These are phyloP conservation scores for Fusarium sp. DNA, from an alignment of 2,329 filamentous ascomycete species.

Conservation along the genomic window DNA sequence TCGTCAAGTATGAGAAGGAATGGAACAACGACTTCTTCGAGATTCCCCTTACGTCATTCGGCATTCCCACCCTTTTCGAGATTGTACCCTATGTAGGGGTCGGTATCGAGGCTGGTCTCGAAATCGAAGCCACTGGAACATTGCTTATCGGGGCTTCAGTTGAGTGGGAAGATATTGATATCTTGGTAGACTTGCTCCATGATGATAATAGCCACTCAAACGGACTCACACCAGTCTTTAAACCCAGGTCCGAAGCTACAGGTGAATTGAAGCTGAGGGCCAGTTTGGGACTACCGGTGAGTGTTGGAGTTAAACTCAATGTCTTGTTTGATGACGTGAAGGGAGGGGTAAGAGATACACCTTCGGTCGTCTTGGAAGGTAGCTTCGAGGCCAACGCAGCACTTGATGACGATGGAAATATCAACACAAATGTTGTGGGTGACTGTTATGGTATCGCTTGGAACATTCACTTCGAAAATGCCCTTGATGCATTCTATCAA, in stretches of 20 bases:
- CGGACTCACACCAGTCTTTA: not conserved
- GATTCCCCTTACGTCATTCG: not conserved
- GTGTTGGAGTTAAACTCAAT: not conserved
- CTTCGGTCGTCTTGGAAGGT: constrained; percentile 1
- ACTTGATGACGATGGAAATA: not conserved
- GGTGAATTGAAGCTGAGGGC: constrained; percentile 6
- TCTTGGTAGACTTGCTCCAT: not conserved
- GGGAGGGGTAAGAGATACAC: constrained; percentile 1
- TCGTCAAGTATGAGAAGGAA: constrained; percentile 14
- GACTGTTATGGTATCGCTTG: constrained; percentile 17
- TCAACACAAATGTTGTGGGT: not conserved
- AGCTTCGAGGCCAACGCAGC: not conserved
- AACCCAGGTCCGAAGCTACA: not conserved
- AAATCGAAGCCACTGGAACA: constrained; percentile 2
- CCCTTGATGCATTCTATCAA: not conserved
- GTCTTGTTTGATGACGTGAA: not conserved
- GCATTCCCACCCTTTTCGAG: not conserved
- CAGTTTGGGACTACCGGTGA: not conserved
- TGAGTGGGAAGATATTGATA: constrained; percentile 10
- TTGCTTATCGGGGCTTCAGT: constrained; percentile 8
- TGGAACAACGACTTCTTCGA: not conserved
- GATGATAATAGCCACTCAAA: not conserved
- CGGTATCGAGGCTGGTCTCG: not conserved
- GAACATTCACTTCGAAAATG: constrained; percentile 22
- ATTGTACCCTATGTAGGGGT: not conserved